These are phyloP conservation scores for Eutrema heterophyllum DNA, from an alignment of 345 rosid genomes.

Conservation along the genomic window DNA sequence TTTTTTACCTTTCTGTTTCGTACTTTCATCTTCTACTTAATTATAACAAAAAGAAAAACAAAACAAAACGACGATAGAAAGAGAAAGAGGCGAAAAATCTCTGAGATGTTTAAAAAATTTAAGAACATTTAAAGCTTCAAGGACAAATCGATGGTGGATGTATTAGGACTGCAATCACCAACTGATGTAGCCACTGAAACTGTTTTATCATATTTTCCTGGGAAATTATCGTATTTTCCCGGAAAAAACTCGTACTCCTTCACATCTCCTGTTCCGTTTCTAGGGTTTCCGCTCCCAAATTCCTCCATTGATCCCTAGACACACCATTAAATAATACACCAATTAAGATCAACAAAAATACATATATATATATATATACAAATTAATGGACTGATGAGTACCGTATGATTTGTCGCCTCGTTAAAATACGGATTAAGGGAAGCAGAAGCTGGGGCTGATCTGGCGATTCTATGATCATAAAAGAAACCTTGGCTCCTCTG, in stretches of 20 bases:
- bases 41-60: no score
- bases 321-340: not conserved
- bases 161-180: slow-evolving; percentile 17
- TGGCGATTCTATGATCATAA: slow-evolving; percentile 21
- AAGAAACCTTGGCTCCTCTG: slow-evolving; percentile 9
- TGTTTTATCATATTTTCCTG: slow-evolving; percentile 32
- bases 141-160: slow-evolving; percentile 71
- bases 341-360: not conserved
- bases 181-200: slow-evolving; percentile 35
- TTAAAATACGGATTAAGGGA: slow-evolving; percentile 7
- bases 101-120: not conserved
- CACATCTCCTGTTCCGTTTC: slow-evolving; percentile 23
- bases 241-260: slow-evolving; percentile 80
- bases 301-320: slow-evolving; percentile 20
- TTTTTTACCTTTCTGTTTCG: not conserved
- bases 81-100: not conserved
- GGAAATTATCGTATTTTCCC: slow-evolving; percentile 33
- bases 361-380: not conserved
- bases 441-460: slow-evolving; percentile 16
- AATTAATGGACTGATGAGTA: not conserved
- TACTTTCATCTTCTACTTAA: slow-evolving; percentile 5
- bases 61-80: not conserved
- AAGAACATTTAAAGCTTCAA: slow-evolving; percentile 57
- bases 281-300: slow-evolving; percentile 33
- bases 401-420: slow-evolving; percentile 15